Evolutionary conservation across 768 basidiomycete genomes (phyloP).

Genomic region (Strobilomyces dryophilus): DNA sequence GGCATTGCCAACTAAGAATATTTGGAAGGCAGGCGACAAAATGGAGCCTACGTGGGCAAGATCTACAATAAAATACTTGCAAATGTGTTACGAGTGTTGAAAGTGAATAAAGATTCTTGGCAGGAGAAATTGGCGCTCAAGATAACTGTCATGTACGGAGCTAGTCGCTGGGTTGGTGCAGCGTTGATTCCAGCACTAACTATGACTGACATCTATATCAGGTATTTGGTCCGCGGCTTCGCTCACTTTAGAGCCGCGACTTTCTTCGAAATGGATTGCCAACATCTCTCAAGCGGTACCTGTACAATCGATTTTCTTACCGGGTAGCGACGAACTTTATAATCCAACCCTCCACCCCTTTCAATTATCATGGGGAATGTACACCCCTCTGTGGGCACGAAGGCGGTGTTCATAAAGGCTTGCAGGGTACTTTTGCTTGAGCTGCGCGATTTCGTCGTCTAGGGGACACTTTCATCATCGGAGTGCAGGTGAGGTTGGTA

Average conservation of each 20-base stretch:
- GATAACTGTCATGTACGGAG: conserved; percentile 84
- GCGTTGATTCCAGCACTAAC: not conserved
- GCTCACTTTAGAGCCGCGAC: conserved; percentile 77
- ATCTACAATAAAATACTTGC: conserved; percentile 82
- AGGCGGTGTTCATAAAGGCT: conserved; percentile 72
- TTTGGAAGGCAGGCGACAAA: conserved; percentile 28
- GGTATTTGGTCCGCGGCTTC: conserved; percentile 69
- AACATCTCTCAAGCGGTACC: conserved; percentile 83
- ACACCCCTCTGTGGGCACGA: conserved; percentile 69
- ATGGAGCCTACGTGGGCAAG: conserved; percentile 35
- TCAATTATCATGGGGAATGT: conserved; percentile 69
- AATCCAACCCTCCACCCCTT: conserved; percentile 71
- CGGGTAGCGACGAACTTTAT: conserved; percentile 41
- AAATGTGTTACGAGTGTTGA: conserved; percentile 67
- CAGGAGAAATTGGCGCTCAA: conserved; percentile 83
- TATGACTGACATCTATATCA: conserved; percentile 28
- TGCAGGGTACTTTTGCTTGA: conserved; percentile 46
- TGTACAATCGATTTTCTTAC: conserved; percentile 53
- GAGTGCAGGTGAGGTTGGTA: too few species aligned
- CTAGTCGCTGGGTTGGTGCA: conserved; percentile 68
- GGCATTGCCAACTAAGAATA: conserved; percentile 37
- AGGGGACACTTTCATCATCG: too few species aligned
- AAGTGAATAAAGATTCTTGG: conserved; percentile 83
- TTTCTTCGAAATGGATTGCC: conserved; percentile 88
- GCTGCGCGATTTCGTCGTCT: too few species aligned